Base-by-base conservation (phyloP, 2,329 filamentous ascomycete species). In the Colletotrichum abscissum region DNA sequence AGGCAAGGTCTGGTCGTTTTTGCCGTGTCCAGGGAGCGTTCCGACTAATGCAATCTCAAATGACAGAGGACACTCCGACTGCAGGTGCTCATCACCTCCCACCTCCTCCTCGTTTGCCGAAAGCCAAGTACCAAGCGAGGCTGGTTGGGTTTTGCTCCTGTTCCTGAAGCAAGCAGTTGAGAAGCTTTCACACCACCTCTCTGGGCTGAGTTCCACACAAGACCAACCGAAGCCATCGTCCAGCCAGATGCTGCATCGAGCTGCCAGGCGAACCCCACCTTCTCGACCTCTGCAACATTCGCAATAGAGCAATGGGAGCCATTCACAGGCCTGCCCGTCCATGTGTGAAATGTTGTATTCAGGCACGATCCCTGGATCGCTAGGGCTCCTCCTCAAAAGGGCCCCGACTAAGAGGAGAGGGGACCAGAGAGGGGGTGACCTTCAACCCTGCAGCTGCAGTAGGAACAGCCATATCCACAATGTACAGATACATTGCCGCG, bases 21-120 rank as follows among this genome's bases (percentile, higher is more conserved):
- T 56, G 42, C 38, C 16, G 14, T 22, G 30, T 19, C 67, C 67
- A 62, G 67, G 67, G 67, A 62, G 35, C 22, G 71, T 72, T 74
- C 57, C 63, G 72, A 54, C 72, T 74, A 72, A 74, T 74, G 68
- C 72, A 74, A 67, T 72, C 26, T 16, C 72, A 74, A 72, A 73
- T 73, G 67, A 73, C 60, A 57, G 56, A 57, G 64, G 69, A 56
- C 46, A 16, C 54, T 70, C 35, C 26, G 58, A 59, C 65, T 73
- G 59, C 52, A 46, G 19, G 46, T 33, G 26, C 60, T 54, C 30
- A 54, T 35, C 60, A 52, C 46, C 46, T 24, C 54, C 54, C 16
- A 28, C 54, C 19, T 56, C 54, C 54, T 56, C 11, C 22, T 56
- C 54, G 54, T 56, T 69, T 63, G 49, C 58, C 42, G 42, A 49